These are phyloP conservation scores for Lentinus polychrous DNA, from an alignment of 1,284 basidiomycete species.

Conservation along the genomic window DNA sequence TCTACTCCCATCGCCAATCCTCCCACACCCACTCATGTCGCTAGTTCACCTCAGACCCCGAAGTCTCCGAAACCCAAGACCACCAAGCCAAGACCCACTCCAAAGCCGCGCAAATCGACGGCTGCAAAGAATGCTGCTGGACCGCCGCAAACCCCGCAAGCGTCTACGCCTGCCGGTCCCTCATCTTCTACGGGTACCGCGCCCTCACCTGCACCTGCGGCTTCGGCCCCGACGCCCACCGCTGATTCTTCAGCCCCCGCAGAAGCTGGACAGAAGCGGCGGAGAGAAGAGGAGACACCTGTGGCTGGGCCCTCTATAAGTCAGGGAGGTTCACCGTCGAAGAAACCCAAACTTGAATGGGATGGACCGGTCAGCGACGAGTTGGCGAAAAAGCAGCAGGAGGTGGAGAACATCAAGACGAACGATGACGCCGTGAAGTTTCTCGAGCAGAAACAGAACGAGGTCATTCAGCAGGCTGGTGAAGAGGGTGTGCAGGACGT, in stretches of 20 bases:
- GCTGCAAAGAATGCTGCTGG: constrained; percentile 15
- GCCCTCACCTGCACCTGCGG: constrained; percentile 24
- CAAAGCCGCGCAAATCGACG: constrained; percentile 28
- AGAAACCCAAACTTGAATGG: constrained; percentile 65
- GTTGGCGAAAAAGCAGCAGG: constrained; percentile 45
- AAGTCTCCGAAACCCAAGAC: constrained; percentile 31
- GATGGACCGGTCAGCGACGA: constrained; percentile 50
- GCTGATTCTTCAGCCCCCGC: constrained; percentile 19
- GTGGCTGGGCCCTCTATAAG: constrained; percentile 26
- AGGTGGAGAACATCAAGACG: constrained; percentile 52
- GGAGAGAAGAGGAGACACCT: constrained; percentile 50
- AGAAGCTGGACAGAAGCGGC: constrained; percentile 41
- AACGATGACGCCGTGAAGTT: constrained; percentile 58
- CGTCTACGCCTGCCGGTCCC: constrained; percentile 24
- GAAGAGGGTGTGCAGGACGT: constrained; percentile 35
- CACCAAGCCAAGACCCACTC: constrained; percentile 30
- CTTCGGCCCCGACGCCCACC: constrained; percentile 26
- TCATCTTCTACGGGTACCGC: constrained; percentile 17
- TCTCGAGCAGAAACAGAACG: constrained; percentile 55
- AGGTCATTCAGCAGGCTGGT: constrained; percentile 40
- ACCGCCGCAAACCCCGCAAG: constrained; percentile 9
- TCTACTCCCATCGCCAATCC: constrained; percentile 49
- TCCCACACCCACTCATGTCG: constrained; percentile 41
- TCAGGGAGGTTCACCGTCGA: constrained; percentile 57
- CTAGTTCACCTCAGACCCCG: constrained; percentile 36